These are phyloP conservation scores for Helianthus tuberosus DNA, from an alignment of 129 eudicot genomes.

Conservation along the genomic window DNA sequence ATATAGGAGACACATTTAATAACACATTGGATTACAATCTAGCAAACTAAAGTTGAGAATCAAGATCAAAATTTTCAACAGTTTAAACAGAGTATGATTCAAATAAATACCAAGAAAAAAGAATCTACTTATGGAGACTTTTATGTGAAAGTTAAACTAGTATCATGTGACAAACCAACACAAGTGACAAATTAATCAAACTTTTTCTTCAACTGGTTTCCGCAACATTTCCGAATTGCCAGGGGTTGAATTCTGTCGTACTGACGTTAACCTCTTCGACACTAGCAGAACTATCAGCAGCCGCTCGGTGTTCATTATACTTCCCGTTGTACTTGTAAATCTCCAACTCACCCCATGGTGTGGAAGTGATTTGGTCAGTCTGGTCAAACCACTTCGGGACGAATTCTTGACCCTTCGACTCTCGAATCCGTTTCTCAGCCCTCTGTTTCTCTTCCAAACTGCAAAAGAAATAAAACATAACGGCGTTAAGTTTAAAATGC, in stretches of 20 bases:
- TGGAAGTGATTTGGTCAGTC: slow-evolving; percentile 67
- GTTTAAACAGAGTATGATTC: slow-evolving; percentile 9
- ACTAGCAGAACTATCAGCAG: slow-evolving; percentile 51
- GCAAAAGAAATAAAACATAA: background rate
- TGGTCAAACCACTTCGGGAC: slow-evolving; percentile 79
- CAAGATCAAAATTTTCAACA: slow-evolving; percentile 21
- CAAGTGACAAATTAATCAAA: background rate
- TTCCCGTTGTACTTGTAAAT: slow-evolving; percentile 74
- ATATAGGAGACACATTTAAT: background rate
- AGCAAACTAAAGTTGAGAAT: slow-evolving; percentile 6
- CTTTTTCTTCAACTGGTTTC: slow-evolving; percentile 34
- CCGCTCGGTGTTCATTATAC: slow-evolving; percentile 64
- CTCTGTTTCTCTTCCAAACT: slow-evolving; percentile 96
- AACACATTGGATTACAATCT: slow-evolving; percentile 13
- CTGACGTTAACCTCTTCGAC: slow-evolving; percentile 44
- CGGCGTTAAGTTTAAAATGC: background rate
- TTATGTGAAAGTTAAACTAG: slow-evolving; percentile 26
- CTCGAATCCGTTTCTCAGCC: slow-evolving; percentile 83
- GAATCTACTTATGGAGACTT: slow-evolving; percentile 16
- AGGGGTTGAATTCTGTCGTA: slow-evolving; percentile 69
- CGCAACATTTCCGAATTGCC: slow-evolving; percentile 71
- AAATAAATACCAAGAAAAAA: slow-evolving; percentile 11
- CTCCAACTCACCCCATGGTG: slow-evolving; percentile 98
- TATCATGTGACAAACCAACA: background rate
- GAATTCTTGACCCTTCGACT: slow-evolving; percentile 63